Evolutionary conservation across 805 yeast species (phyloP).

Genomic region (Lachancea quebecensis): DNA sequence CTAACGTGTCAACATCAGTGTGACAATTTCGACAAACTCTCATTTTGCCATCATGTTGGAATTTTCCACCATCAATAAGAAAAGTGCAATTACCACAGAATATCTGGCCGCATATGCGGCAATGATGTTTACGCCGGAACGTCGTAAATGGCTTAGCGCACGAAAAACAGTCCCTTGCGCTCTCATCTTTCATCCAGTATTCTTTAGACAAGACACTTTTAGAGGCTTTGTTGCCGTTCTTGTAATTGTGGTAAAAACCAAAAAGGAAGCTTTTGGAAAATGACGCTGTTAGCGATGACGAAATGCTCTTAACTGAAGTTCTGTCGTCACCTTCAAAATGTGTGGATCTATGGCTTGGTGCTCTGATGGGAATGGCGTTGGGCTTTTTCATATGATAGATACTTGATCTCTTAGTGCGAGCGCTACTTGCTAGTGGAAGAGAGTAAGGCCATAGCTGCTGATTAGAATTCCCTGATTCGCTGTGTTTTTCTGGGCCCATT

Average conservation of each 20-base stretch:
- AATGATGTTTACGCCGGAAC: slow-evolving; percentile 87
- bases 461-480: background rate
- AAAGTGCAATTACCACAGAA: slow-evolving; percentile 81
- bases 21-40: slow-evolving; percentile 73
- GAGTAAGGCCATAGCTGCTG: slow-evolving; percentile 11
- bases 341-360: slow-evolving; percentile 14
- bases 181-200: slow-evolving; percentile 95
- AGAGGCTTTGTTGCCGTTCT: slow-evolving; percentile 21
- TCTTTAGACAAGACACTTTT: slow-evolving; percentile 42
- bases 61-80: slow-evolving; percentile 57
- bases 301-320: slow-evolving; percentile 31
- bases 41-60: slow-evolving; percentile 61
- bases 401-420: slow-evolving; percentile 29
- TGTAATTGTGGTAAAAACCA: slow-evolving; percentile 34
- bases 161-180: slow-evolving; percentile 78
- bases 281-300: slow-evolving; percentile 38
- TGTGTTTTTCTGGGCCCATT: no score
- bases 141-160: slow-evolving; percentile 79
- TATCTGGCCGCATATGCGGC: slow-evolving; percentile 93
- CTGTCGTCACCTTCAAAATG: slow-evolving; percentile 32
- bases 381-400: slow-evolving; percentile 30
- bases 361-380: slow-evolving; percentile 29
- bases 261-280: slow-evolving; percentile 37
- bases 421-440: slow-evolving; percentile 21
- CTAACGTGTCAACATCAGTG: slow-evolving; percentile 55